These are phyloP conservation scores for Amanita fuliginea DNA, from an alignment of 768 basidiomycete species.

Conservation along the genomic window DNA sequence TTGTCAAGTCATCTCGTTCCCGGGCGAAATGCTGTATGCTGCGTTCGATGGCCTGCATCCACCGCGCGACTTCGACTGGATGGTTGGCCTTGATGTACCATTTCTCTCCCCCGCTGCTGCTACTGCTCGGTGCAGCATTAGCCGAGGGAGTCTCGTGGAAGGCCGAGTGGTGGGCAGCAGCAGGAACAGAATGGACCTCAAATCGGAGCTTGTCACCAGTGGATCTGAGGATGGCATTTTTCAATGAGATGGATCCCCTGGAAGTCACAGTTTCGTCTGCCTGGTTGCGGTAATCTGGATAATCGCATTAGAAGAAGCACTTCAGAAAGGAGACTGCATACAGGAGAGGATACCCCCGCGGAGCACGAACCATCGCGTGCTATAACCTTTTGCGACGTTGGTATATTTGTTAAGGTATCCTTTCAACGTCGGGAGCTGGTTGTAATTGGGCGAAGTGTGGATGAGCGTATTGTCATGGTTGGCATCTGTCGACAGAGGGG, in stretches of 20 bases:
- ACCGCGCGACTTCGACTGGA: constrained; percentile 80
- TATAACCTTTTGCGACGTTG: constrained; percentile 86
- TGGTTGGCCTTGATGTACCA: constrained; percentile 84
- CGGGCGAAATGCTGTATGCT: constrained; percentile 61
- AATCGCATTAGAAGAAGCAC: neutral
- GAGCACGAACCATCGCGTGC: constrained; percentile 86
- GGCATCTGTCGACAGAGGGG: constrained; percentile 35
- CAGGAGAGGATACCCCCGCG: constrained; percentile 80
- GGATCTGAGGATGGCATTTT: constrained; percentile 54
- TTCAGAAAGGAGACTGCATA: constrained; percentile 24
- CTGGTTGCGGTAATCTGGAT: constrained; percentile 70
- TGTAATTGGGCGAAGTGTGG: constrained; percentile 20
- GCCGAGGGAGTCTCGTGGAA: neutral
- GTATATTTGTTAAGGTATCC: constrained; percentile 89
- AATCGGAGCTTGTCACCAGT: constrained; percentile 62
- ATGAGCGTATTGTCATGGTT: constrained; percentile 74
- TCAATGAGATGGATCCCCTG: constrained; percentile 84
- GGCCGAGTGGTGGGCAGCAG: constrained; percentile 14
- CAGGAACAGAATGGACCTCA: constrained; percentile 61
- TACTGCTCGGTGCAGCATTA: neutral
- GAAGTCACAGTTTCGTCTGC: constrained; percentile 82
- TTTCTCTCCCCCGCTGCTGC: constrained; percentile 35
- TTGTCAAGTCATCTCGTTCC: constrained; percentile 10
- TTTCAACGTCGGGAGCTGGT: constrained; percentile 51
- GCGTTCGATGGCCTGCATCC: constrained; percentile 67